Conservation (phyloP, 2,329 filamentous ascomycete species). For the Elsinoe arachidis region DNA sequence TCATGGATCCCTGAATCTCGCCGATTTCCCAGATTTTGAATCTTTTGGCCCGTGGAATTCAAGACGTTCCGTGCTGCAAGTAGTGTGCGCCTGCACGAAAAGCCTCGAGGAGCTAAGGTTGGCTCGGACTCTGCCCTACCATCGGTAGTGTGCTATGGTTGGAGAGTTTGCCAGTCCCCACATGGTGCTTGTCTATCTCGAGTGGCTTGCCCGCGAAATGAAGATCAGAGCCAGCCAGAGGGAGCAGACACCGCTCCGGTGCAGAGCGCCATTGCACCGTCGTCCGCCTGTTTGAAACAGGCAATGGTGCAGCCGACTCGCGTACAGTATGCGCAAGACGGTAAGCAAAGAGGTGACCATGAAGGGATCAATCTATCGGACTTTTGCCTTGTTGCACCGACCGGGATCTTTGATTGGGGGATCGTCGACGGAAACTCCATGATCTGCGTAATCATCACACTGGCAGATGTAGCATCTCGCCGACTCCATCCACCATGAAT, state of each 20-base stretch:
- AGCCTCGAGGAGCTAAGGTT: neutral
- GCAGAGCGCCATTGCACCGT: neutral
- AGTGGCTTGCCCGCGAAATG: conserved; percentile 9
- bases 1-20: conserved; percentile 11
- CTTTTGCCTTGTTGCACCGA: conserved; percentile 6
- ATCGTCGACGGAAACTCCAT: conserved; percentile 1
- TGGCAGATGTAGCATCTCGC: neutral
- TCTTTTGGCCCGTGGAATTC: neutral
- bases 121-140: conserved; percentile 2
- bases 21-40: conserved; percentile 7
- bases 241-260: conserved; percentile 7
- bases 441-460: conserved; percentile 2
- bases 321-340: neutral
- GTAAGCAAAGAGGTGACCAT: conserved; percentile 2
- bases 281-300: conserved; percentile 9
- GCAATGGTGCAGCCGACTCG: conserved; percentile 8
- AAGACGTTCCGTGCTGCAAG: neutral
- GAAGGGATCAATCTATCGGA: neutral
- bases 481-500: neutral
- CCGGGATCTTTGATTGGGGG: conserved; percentile 10
- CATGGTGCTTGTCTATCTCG: conserved; percentile 2
- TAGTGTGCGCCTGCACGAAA: neutral
- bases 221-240: conserved; percentile 10
- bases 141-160: conserved; percentile 6
- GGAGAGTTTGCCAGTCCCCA: neutral